Percentiles rank a stretch among this genome's conserved stretches.
These are phyloP conservation scores for Akanthomyces uredinophilus DNA, from an alignment of 2,329 filamentous ascomycete species.

Conservation along the genomic window DNA sequence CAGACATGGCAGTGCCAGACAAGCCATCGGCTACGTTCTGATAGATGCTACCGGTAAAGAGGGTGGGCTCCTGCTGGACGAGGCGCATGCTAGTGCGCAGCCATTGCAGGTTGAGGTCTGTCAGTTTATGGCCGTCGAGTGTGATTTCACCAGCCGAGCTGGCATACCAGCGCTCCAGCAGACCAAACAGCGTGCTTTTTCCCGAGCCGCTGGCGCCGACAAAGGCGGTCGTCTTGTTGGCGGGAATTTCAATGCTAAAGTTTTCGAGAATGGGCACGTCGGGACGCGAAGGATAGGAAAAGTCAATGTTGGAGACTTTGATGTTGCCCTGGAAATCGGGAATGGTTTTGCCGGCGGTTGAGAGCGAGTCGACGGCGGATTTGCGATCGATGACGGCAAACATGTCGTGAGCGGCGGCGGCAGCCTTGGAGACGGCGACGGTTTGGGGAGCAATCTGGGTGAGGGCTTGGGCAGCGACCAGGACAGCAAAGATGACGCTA, in stretches of 20 bases:
- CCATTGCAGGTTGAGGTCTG: slow-evolving; percentile 45
- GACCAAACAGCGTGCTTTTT: slow-evolving; percentile 53
- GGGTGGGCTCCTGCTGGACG: slow-evolving; percentile 47
- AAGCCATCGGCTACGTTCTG: slow-evolving; percentile 50
- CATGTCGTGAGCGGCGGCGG: slow-evolving; percentile 41
- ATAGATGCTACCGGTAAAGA: slow-evolving; percentile 48
- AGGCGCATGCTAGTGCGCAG: slow-evolving; percentile 47
- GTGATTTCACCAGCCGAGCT: slow-evolving; percentile 39
- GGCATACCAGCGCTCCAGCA: slow-evolving; percentile 57
- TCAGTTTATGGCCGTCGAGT: slow-evolving; percentile 39
- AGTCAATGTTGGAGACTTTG: slow-evolving; percentile 42
- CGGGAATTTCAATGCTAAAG: slow-evolving; percentile 38
- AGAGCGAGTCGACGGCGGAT: slow-evolving; percentile 39
- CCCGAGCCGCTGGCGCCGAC: slow-evolving; percentile 55
- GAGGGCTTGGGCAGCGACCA: slow-evolving; percentile 41
- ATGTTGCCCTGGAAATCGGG: slow-evolving; percentile 39
- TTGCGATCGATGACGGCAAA: slow-evolving; percentile 44
- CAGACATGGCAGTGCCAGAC: slow-evolving; percentile 30
- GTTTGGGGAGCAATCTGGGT: slow-evolving; percentile 44
- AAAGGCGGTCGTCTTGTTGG: slow-evolving; percentile 46
- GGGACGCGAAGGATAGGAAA: slow-evolving; percentile 54
- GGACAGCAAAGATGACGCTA: slow-evolving; percentile 43
- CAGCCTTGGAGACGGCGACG: slow-evolving; percentile 41
- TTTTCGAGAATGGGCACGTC: slow-evolving; percentile 40
- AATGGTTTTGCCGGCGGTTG: slow-evolving; percentile 28